Evolutionary conservation across 2,329 filamentous ascomycete genomes (phyloP).

Genomic region (Hymenoscyphus linearis): DNA sequence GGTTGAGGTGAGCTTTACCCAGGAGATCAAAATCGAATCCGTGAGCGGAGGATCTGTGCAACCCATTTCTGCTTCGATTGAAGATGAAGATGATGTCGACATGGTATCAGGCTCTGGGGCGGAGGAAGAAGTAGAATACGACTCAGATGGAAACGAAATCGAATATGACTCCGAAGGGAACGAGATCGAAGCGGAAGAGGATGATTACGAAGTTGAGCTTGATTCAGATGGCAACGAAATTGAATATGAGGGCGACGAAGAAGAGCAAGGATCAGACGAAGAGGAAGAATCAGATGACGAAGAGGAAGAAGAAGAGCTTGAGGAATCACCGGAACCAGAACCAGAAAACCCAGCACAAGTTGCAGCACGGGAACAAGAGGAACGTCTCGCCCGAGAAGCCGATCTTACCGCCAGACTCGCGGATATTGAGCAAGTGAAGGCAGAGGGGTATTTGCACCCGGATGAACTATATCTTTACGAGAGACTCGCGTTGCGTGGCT

Average conservation of each 20-base stretch:
- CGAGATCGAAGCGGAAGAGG: constrained; percentile 4
- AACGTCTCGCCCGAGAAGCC: constrained; percentile 29
- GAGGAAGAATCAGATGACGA: constrained; percentile 8
- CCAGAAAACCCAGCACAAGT: constrained; percentile 10
- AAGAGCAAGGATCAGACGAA: constrained; percentile 5
- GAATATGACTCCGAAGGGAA: constrained; percentile 8
- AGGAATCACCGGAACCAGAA: constrained; percentile 9
- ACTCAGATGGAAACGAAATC: constrained; percentile 4
- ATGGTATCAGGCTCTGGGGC: constrained; percentile 1
- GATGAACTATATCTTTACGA: constrained; percentile 29
- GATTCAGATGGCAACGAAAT: constrained; percentile 4
- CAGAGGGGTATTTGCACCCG: constrained; percentile 26
- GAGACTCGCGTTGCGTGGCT: constrained; percentile 28
- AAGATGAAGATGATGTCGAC: background rate
- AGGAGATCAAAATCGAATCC: background rate
- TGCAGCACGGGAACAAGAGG: constrained; percentile 24
- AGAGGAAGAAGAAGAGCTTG: constrained; percentile 5
- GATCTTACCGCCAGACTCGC: constrained; percentile 22
- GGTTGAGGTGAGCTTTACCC: constrained; percentile 1
- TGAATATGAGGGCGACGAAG: constrained; percentile 4
- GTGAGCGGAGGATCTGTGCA: background rate
- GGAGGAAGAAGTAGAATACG: constrained; percentile 9
- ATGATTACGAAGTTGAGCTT: constrained; percentile 4
- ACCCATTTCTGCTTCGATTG: background rate
- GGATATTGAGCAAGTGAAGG: constrained; percentile 23